These are phyloP conservation scores for Pythium phragmiticola DNA, from an alignment of 352 stramenopile species.

Conservation along the genomic window DNA sequence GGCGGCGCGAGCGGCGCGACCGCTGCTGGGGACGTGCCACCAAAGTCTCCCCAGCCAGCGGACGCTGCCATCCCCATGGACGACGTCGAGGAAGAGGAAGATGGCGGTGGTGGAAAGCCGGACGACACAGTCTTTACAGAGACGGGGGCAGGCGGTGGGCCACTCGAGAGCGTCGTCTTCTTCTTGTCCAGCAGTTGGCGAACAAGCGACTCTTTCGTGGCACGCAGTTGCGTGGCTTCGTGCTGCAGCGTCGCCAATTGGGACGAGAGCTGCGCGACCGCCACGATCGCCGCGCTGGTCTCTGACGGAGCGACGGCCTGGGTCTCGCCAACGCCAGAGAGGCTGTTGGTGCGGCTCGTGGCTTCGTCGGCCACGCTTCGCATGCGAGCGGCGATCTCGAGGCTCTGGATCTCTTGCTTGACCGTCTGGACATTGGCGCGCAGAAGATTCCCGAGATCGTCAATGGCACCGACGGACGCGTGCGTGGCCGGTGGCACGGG, in stretches of 20 bases:
- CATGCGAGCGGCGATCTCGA: conserved; percentile 69
- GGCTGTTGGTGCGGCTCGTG: conserved; percentile 10
- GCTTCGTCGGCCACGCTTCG: conserved; percentile 45
- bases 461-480: conserved; percentile 44
- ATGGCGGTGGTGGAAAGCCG: background rate
- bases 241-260: conserved; percentile 50
- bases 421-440: conserved; percentile 44
- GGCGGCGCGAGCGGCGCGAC: conserved; percentile 11
- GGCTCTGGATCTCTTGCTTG: conserved; percentile 67
- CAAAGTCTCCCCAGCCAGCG: conserved; percentile 10
- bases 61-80: background rate
- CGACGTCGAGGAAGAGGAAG: background rate
- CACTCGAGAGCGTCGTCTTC: background rate
- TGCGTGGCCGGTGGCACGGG: conserved; percentile 36
- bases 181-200: conserved; percentile 26
- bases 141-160: background rate
- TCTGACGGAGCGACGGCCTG: background rate
- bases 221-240: conserved; percentile 33
- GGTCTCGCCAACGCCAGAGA: background rate
- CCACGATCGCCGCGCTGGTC: conserved; percentile 29
- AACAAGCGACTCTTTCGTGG: conserved; percentile 25
- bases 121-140: conserved; percentile 1
- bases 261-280: conserved; percentile 38
- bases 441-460: conserved; percentile 59
- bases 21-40: background rate